A percentile compares a stretch with the other conserved stretches of the same genome.
These are phyloP conservation scores for Pyracantha coccinea DNA, from an alignment of 331 rosid genomes.

Conservation along the genomic window DNA sequence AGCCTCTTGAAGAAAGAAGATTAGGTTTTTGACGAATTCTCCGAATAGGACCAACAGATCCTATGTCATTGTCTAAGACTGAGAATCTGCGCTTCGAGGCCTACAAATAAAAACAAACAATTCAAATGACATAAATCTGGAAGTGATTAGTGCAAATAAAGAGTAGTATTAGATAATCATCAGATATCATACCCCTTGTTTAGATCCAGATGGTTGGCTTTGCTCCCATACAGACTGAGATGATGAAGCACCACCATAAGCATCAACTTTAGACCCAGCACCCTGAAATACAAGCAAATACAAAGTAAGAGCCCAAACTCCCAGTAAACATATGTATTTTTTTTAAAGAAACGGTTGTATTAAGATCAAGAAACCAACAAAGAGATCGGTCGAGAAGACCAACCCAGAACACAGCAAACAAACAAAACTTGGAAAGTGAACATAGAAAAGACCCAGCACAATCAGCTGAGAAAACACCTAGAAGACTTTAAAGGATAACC, in stretches of 20 bases:
- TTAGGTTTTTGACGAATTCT: conserved; percentile 69
- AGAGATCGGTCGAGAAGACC: not conserved
- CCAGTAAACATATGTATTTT: not conserved
- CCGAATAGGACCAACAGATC: conserved; percentile 76
- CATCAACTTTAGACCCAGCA: conserved; percentile 30
- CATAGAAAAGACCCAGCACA: not conserved
- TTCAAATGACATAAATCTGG: not conserved
- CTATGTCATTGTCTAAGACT: conserved; percentile 64
- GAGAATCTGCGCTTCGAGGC: conserved; percentile 57
- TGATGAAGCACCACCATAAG: conserved; percentile 41
- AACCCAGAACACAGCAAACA: not conserved
- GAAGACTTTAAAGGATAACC: not conserved
- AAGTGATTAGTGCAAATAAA: not conserved
- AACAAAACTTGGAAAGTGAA: not conserved
- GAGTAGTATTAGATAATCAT: conserved; percentile 2
- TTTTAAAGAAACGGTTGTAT: conserved; percentile 22
- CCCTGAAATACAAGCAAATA: conserved; percentile 33
- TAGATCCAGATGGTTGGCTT: conserved; percentile 37
- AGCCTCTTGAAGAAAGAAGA: conserved; percentile 53
- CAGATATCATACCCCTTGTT: conserved; percentile 43
- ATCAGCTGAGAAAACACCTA: not conserved
- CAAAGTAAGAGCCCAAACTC: not conserved
- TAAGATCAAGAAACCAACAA: too few relatives aligned
- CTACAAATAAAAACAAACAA: conserved; percentile 32
- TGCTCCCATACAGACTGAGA: conserved; percentile 42